Evolutionary conservation across 2,329 filamentous ascomycete species (phyloP).

Genomic region (Pseudogymnoascus sp.): DNA sequence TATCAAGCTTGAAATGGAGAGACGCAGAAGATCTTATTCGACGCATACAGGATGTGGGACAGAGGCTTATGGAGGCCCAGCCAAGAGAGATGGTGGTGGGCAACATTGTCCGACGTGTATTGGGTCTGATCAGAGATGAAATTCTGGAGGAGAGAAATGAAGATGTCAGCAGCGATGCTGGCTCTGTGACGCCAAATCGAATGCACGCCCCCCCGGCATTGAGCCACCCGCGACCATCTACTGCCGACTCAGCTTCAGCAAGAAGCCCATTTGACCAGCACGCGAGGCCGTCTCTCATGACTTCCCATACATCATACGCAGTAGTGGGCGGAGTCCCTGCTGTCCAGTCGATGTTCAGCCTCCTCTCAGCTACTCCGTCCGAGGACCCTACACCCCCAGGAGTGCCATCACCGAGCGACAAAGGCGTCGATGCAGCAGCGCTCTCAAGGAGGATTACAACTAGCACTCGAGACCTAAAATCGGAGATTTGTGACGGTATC

Average conservation of each 20-base stretch:
- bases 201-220: slow-evolving; percentile 16
- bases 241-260: neutral
- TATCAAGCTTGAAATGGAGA: slow-evolving; percentile 69
- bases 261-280: neutral
- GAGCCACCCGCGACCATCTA: neutral
- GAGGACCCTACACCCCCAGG: slow-evolving; percentile 46
- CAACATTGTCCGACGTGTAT: slow-evolving; percentile 84
- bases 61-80: slow-evolving; percentile 70
- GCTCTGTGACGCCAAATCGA: slow-evolving; percentile 22
- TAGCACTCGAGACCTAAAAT: slow-evolving; percentile 61
- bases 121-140: slow-evolving; percentile 87
- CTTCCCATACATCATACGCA: slow-evolving; percentile 55
- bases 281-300: slow-evolving; percentile 50
- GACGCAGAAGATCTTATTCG: slow-evolving; percentile 72
- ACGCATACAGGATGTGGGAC: slow-evolving; percentile 70
- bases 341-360: slow-evolving; percentile 72
- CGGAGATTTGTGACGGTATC: slow-evolving; percentile 88
- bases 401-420: slow-evolving; percentile 38
- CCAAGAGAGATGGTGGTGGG: slow-evolving; percentile 87
- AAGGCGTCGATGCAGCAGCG: slow-evolving; percentile 19
- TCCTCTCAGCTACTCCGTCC: slow-evolving; percentile 62
- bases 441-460: slow-evolving; percentile 23
- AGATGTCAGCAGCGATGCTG: slow-evolving; percentile 30
- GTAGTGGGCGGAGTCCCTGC: slow-evolving; percentile 41
- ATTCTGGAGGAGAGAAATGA: slow-evolving; percentile 70